Evolutionary conservation across 371 early-diverging fungal species (phyloP), one percentile per base, ranked within the genome.

Genomic region (Rhizomucor miehei): DNA sequence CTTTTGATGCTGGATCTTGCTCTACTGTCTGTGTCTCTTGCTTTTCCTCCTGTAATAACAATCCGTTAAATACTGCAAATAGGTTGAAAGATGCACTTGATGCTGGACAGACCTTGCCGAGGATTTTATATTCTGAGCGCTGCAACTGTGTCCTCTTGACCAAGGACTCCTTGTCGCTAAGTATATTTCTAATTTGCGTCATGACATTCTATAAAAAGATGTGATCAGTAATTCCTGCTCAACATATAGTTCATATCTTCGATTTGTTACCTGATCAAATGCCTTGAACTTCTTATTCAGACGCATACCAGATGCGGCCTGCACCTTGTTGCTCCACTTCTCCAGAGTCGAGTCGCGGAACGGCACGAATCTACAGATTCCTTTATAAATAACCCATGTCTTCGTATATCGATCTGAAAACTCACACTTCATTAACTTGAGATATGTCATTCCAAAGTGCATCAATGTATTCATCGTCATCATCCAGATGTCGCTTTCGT

Each of bases 311-410:
- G 88, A 77, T 3, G 93, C 84, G 1, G 84, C 76, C 57, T 90
- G 89, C 5, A 94, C 90, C 66, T 93, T 93, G 69, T 82, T 85
- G 62, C 86, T 86, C 98, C 98, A 97, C 63, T 94, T 95, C 41
- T 94, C 94, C 44, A 97, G 74, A 2, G 93, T 92, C 49, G 79
- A 75, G 62, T 92, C 81, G 23, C 93, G 90, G 76, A 78, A 97
- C 1, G 88, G 79, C 12, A 72, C 63, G 59, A 91, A 90, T 5
- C 79, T 78, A 47, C 10, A 29, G 13, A n/a, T n/a, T n/a, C n/a
- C n/a, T n/a, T n/a, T 12, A 12, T 19, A 2, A 44, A 16, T 35
- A 14, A 16, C 14, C 11, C 6, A 17, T 3, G 20, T 36, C n/a
- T 14, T 6, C 13, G 14, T 19, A 47, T 0, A n/a, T 6, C 10